phyloP scores from a whole-genome alignment of 768 basidiomycete species.

The Kockovaella imperatae region DNA sequence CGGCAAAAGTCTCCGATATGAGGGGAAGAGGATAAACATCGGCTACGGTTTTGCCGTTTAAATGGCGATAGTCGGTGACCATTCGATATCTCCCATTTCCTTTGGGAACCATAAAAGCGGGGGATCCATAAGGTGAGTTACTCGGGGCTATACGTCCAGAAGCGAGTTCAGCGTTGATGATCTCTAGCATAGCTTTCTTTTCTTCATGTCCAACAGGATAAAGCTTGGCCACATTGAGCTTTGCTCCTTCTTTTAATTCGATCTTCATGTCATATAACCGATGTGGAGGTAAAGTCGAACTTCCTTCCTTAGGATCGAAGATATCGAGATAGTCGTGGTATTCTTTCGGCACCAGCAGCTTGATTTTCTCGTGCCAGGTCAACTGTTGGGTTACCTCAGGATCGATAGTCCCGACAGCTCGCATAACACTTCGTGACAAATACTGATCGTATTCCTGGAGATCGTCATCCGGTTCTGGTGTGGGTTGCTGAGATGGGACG shows the following conservation, averaged over 20 bases:
- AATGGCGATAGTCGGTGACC: conserved; percentile 4
- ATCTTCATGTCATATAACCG: conserved; percentile 8
- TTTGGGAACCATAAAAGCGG: conserved; percentile 9
- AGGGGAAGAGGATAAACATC: conserved; percentile 23
- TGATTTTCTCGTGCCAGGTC: conserved; percentile 1
- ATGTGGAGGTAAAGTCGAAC: conserved; percentile 6
- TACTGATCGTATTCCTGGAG: background rate
- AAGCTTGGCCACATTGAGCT: conserved; percentile 1
- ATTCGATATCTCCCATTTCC: conserved; percentile 2
- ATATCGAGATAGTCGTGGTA: conserved; percentile 9
- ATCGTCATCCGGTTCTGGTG: background rate
- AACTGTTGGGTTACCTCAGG: background rate
- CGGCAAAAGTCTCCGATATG: conserved; percentile 15
- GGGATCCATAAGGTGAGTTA: conserved; percentile 7
- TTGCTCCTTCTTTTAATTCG: background rate
- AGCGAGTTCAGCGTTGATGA: conserved; percentile 1
- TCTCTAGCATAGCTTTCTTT: conserved; percentile 1
- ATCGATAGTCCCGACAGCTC: background rate
- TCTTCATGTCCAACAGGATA: conserved; percentile 4
- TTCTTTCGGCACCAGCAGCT: background rate
- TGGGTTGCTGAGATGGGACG: too few species aligned
- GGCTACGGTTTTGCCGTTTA: conserved; percentile 4
- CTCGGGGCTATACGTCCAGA: background rate
- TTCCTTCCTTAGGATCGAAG: conserved; percentile 2
- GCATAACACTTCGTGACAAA: too few species aligned